These are phyloP conservation scores for Melampsora americana DNA, from an alignment of 1,284 basidiomycete genomes.

Conservation along the genomic window DNA sequence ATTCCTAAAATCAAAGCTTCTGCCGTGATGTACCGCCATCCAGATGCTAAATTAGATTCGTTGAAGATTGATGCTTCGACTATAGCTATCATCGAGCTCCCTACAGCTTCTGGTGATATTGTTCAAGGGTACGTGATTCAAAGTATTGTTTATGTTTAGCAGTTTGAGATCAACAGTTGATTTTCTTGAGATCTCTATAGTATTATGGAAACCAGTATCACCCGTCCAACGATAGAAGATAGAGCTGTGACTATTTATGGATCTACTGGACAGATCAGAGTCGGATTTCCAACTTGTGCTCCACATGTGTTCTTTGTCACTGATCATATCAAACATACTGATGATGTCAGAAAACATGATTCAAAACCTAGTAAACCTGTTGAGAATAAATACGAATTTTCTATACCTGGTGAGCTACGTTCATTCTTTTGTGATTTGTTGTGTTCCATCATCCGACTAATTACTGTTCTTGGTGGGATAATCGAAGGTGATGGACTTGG, in stretches of 20 bases:
- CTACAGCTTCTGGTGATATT: conserved; percentile 26
- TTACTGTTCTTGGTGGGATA: not conserved
- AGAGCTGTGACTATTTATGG: conserved; percentile 39
- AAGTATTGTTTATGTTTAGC: not conserved
- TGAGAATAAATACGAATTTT: not conserved
- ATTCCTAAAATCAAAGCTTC: conserved; percentile 36
- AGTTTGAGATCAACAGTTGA: not conserved
- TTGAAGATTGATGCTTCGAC: conserved; percentile 17
- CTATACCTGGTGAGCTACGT: not conserved
- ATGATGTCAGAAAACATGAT: not conserved
- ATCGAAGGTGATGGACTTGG: not conserved
- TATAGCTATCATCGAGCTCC: conserved; percentile 23
- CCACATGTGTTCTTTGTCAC: not conserved
- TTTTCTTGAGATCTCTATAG: not conserved
- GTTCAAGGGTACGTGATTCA: conserved; percentile 35
- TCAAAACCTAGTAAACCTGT: not conserved
- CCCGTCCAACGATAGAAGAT: conserved; percentile 10
- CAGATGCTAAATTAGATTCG: conserved; percentile 2
- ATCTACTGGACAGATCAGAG: conserved; percentile 29
- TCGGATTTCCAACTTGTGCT: conserved; percentile 2
- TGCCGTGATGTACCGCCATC: conserved; percentile 17
- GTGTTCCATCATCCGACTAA: not conserved
- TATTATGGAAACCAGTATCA: conserved; percentile 23
- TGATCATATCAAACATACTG: not conserved
- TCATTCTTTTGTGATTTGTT: conserved; percentile 1